phyloP scores from a whole-genome alignment of 2,329 filamentous ascomycete genomes.

The Aspergillus fischeri region DNA sequence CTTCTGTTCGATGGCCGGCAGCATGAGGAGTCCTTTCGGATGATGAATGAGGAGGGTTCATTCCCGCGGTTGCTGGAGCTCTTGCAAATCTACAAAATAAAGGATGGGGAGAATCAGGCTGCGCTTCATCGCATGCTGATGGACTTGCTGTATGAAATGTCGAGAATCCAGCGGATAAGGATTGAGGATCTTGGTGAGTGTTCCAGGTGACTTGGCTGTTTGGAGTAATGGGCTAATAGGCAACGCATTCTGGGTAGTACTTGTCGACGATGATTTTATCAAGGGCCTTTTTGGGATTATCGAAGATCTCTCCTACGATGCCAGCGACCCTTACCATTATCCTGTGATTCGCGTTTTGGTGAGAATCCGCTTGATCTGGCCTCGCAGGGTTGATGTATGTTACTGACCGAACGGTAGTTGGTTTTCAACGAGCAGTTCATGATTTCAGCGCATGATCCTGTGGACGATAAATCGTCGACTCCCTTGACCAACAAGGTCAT shows the following conservation, averaged over 20 bases:
- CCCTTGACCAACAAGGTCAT: constrained; percentile 87
- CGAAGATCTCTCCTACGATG: constrained; percentile 81
- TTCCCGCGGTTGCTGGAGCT: constrained; percentile 82
- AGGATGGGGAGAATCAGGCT: constrained; percentile 46
- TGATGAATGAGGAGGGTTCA: constrained; percentile 81
- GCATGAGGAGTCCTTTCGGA: constrained; percentile 73
- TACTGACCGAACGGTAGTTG: constrained; percentile 53
- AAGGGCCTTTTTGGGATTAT: constrained; percentile 80
- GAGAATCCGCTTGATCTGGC: constrained; percentile 31
- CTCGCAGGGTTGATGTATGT: constrained; percentile 5
- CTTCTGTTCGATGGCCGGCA: constrained; percentile 80
- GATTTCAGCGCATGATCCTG: constrained; percentile 62
- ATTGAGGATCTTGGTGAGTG: constrained; percentile 69
- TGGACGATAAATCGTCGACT: constrained; percentile 36
- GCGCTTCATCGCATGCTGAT: constrained; percentile 75
- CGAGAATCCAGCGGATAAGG: constrained; percentile 77
- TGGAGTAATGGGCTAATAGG: neutral
- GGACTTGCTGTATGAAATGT: constrained; percentile 94
- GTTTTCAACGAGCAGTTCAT: constrained; percentile 98
- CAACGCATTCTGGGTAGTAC: constrained; percentile 34
- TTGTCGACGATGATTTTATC: constrained; percentile 73
- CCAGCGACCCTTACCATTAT: constrained; percentile 91
- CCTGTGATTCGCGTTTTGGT: constrained; percentile 89
- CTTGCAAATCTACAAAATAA: constrained; percentile 60
- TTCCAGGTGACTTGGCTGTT: neutral